These are phyloP conservation scores for Pythium myriotylum DNA, from an alignment of 352 stramenopile genomes.

Conservation along the genomic window DNA sequence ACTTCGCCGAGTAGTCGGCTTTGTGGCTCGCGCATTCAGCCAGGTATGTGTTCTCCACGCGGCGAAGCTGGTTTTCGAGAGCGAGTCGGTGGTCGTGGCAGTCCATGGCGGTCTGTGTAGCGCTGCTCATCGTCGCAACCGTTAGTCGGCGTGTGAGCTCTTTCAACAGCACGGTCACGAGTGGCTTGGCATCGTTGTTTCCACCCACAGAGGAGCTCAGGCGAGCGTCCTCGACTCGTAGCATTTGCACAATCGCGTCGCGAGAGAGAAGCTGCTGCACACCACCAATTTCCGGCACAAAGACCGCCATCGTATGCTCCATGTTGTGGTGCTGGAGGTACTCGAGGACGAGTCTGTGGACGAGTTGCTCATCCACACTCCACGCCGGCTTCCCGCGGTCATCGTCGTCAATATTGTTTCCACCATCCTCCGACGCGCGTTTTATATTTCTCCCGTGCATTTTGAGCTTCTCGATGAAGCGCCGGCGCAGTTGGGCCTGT, in stretches of 20 bases:
- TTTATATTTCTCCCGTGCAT: conserved; percentile 31
- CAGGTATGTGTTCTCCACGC: conserved; percentile 66
- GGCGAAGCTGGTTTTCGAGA: conserved; percentile 59
- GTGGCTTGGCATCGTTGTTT: conserved; percentile 31
- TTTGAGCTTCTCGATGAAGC: conserved; percentile 75
- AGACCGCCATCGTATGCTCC: conserved; percentile 67
- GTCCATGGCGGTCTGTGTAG: conserved; percentile 65
- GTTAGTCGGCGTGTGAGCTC: conserved; percentile 40
- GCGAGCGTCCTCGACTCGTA: conserved; percentile 17
- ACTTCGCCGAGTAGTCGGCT: conserved; percentile 32
- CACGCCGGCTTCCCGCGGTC: conserved; percentile 14
- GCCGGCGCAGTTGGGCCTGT: conserved; percentile 66
- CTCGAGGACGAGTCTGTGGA: conserved; percentile 60
- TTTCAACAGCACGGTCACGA: conserved; percentile 34
- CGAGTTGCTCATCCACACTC: conserved; percentile 51
- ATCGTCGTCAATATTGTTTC: conserved; percentile 8
- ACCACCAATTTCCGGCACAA: conserved; percentile 68
- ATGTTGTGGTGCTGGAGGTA: conserved; percentile 51
- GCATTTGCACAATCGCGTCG: conserved; percentile 45
- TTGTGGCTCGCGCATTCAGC: conserved; percentile 45
- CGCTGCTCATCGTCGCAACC: conserved; percentile 37
- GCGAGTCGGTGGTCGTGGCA: conserved; percentile 62
- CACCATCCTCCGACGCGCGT: conserved; percentile 6
- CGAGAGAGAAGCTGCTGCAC: conserved; percentile 42
- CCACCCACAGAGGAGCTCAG: conserved; percentile 18